Evolutionary conservation across 225 moss, liverwort and hornwort genomes (phyloP).

Genomic region (Polytrichum formosum): DNA sequence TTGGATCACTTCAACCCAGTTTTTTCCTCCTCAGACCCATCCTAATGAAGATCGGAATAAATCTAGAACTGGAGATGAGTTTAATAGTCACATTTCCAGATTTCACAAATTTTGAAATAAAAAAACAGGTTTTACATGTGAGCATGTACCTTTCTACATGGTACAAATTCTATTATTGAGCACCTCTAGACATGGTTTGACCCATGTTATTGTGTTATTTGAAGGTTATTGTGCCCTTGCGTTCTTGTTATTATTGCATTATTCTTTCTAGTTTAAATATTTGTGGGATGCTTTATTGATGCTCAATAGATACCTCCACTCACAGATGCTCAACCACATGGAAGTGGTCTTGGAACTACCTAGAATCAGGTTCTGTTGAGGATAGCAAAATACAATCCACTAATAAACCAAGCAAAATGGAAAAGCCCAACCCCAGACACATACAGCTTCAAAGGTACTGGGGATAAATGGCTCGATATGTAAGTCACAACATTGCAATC

Average conservation of each 20-base stretch:
- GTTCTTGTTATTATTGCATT: no score
- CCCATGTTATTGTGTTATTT: no score
- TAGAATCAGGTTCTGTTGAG: background rate
- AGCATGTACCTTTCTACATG: no score
- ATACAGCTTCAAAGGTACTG: no score
- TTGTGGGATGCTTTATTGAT: no score
- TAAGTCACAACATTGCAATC: conserved; percentile 9
- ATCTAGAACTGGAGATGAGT: background rate
- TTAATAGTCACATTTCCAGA: background rate
- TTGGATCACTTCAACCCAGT: background rate
- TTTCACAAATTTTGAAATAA: background rate
- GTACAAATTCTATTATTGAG: no score
- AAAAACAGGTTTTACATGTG: background rate
- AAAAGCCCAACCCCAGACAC: background rate
- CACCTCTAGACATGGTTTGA: no score
- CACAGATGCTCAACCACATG: background rate
- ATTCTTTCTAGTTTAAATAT: no score
- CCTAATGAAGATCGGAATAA: background rate
- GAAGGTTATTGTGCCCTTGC: no score
- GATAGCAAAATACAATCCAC: background rate
- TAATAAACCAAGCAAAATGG: background rate
- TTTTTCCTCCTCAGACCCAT: background rate
- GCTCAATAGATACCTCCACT: no score
- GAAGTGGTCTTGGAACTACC: background rate
- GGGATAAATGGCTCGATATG: background rate